Percentiles rank a stretch among this genome's conserved stretches.
phyloP scores from a whole-genome alignment of 1,284 basidiomycete genomes.

The Prillingera fragicola region DNA sequence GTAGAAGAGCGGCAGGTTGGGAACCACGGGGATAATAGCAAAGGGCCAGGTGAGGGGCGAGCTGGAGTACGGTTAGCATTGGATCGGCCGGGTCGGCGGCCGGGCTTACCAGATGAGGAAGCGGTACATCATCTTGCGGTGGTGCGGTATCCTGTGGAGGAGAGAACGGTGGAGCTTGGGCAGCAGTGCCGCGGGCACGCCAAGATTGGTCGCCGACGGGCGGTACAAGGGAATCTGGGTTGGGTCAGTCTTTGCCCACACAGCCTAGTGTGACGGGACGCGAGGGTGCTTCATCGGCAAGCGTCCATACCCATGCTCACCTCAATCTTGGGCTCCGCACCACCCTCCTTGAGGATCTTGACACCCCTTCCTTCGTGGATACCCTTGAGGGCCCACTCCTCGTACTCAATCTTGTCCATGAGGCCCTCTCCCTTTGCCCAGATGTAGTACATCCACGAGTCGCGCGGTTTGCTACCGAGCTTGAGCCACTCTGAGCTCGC shows the following conservation, averaged over 20 bases:
- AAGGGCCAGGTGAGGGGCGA: constrained; percentile 46
- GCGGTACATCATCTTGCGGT: constrained; percentile 39
- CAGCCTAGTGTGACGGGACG: neutral
- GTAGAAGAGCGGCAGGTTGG: constrained; percentile 52
- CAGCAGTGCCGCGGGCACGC: constrained; percentile 27
- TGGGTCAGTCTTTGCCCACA: too few relatives aligned
- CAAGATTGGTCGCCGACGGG: constrained; percentile 27
- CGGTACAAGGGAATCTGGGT: constrained; percentile 40
- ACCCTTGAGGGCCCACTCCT: constrained; percentile 45
- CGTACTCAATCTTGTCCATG: constrained; percentile 48
- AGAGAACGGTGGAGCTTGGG: constrained; percentile 40
- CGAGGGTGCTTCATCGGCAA: too few relatives aligned
- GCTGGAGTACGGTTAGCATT: constrained; percentile 13
- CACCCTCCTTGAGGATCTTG: constrained; percentile 30
- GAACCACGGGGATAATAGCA: constrained; percentile 50
- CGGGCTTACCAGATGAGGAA: constrained; percentile 27
- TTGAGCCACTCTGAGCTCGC: constrained; percentile 42
- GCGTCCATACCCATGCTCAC: constrained; percentile 19
- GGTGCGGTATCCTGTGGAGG: constrained; percentile 41
- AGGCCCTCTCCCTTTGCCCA: constrained; percentile 44
- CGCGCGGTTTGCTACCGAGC: constrained; percentile 34
- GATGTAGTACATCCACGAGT: constrained; percentile 44
- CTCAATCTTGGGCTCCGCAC: constrained; percentile 24
- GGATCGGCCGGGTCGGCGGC: neutral
- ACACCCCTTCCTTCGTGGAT: constrained; percentile 36